Evolutionary conservation across 306 rosid genomes (phyloP).

Genomic region (Vigna angularis): DNA sequence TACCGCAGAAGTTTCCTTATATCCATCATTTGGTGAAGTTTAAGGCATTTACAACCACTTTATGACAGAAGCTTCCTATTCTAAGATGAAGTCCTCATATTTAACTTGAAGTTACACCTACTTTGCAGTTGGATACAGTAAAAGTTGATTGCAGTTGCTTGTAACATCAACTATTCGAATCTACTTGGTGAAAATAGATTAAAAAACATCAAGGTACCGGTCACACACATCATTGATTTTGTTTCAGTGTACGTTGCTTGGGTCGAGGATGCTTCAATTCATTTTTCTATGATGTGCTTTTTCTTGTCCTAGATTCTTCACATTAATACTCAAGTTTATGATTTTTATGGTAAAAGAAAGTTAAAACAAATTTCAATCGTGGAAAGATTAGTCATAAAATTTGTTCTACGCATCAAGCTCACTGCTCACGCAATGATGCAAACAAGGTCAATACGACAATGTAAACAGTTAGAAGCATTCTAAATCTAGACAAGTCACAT

Average conservation of each 20-base stretch:
- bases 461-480: neutral
- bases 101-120: constrained; percentile 16
- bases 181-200: neutral
- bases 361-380: neutral
- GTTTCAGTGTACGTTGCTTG: no score
- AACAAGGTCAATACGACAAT: neutral
- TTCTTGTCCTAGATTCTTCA: neutral
- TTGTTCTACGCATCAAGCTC: neutral
- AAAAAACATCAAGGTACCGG: neutral
- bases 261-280: no score
- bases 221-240: no score
- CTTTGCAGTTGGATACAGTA: neutral
- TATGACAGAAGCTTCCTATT: neutral
- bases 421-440: constrained; percentile 23
- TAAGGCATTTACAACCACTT: neutral
- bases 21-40: neutral
- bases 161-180: neutral
- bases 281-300: no score
- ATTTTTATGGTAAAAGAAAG: neutral
- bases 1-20: neutral
- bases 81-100: neutral
- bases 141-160: constrained; percentile 2
- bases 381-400: neutral
- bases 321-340: neutral
- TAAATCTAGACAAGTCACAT: constrained; percentile 27